Percentiles rank a stretch among this genome's conserved stretches.
These are phyloP conservation scores for Vigna mungo DNA, from an alignment of 306 rosid genomes.

Conservation along the genomic window DNA sequence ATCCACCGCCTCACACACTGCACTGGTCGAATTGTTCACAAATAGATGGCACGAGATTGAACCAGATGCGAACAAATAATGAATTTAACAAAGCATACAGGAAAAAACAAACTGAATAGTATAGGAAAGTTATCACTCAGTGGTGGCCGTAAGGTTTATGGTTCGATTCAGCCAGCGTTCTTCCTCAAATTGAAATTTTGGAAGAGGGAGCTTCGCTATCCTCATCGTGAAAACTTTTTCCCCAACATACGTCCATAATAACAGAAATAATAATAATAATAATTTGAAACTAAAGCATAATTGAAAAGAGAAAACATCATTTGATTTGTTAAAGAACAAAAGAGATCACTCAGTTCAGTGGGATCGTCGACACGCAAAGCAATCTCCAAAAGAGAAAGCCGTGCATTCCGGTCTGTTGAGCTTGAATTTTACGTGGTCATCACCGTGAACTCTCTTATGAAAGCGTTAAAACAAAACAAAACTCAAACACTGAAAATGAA, in stretches of 20 bases:
- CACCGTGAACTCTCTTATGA: constrained; percentile 47
- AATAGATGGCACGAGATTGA: too few species aligned
- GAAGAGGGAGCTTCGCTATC: constrained; percentile 84
- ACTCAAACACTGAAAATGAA: not conserved
- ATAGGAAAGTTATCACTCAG: constrained; percentile 55
- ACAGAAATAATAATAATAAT: not conserved
- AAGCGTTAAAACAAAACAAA: not conserved
- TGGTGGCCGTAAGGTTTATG: constrained; percentile 56
- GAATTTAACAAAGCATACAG: too few species aligned
- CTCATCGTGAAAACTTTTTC: constrained; percentile 56
- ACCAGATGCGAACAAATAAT: too few species aligned
- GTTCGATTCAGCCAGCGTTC: constrained; percentile 82
- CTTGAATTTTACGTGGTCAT: constrained; percentile 78
- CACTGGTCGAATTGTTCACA: not conserved
- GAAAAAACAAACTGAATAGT: not conserved
- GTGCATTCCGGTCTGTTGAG: constrained; percentile 99
- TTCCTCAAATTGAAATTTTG: constrained; percentile 66
- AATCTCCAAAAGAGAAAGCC: constrained; percentile 50
- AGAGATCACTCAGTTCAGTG: constrained; percentile 86
- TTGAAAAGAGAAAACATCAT: not conserved
- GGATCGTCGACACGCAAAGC: constrained; percentile 89
- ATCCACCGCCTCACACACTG: too few species aligned
- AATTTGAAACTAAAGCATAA: not conserved
- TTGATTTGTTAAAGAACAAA: not conserved
- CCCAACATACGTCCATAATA: not conserved